phyloP scores from a whole-genome alignment of 2,329 filamentous ascomycete species.

The Fonsecaea monophora region DNA sequence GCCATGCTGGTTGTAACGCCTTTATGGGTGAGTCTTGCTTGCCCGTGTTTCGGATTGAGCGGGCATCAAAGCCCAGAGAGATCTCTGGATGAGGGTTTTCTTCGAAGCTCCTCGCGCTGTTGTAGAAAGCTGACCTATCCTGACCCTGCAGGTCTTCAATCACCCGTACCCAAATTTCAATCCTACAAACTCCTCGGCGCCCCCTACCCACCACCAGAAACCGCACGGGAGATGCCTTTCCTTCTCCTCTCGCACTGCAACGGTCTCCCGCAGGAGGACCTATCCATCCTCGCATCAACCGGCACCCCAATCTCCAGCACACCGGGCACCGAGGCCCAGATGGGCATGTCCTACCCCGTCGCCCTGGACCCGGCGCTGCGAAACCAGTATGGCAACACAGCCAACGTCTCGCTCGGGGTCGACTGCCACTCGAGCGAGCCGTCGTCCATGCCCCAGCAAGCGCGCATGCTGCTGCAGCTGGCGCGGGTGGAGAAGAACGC shows the following conservation, averaged over 20 bases:
- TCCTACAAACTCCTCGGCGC: slow-evolving; percentile 47
- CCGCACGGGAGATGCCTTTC: slow-evolving; percentile 42
- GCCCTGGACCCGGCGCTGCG: slow-evolving; percentile 42
- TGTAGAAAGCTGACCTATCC: neutral
- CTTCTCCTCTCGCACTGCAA: slow-evolving; percentile 54
- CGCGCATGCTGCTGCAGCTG: slow-evolving; percentile 42
- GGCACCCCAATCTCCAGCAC: slow-evolving; percentile 51
- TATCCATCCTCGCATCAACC: slow-evolving; percentile 34
- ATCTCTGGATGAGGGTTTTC: neutral
- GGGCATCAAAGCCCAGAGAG: too few species aligned
- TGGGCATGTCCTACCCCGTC: slow-evolving; percentile 51
- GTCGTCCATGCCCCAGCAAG: slow-evolving; percentile 41
- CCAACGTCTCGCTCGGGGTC: slow-evolving; percentile 42
- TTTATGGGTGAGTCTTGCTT: slow-evolving; percentile 23
- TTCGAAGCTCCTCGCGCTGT: neutral
- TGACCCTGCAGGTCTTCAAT: slow-evolving; percentile 23
- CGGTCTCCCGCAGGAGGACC: slow-evolving; percentile 39
- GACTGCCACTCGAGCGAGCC: slow-evolving; percentile 46
- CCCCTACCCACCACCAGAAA: slow-evolving; percentile 9
- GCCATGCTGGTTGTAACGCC: slow-evolving; percentile 42
- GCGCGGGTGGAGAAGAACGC: slow-evolving; percentile 44
- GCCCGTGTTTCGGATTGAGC: too few species aligned
- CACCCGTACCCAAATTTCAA: slow-evolving; percentile 31
- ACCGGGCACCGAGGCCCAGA: slow-evolving; percentile 60
- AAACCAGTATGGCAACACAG: neutral